phyloP scores from a whole-genome alignment of 352 stramenopile species.

The Pythium brachiatum region DNA sequence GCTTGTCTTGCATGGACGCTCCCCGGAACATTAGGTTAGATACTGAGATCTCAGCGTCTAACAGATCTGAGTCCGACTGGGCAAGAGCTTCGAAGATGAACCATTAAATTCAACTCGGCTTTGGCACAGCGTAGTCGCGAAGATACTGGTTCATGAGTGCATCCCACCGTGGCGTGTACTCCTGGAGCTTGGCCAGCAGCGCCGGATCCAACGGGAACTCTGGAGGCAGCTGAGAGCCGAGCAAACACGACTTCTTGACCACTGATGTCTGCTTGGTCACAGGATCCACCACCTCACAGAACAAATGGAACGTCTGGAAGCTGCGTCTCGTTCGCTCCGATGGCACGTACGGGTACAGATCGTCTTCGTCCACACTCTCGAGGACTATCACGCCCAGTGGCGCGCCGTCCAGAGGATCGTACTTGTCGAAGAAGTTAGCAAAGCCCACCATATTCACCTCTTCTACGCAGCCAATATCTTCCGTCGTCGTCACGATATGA shows the following conservation, averaged over 20 bases:
- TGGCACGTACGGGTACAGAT: slow-evolving; percentile 37
- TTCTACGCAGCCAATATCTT: slow-evolving; percentile 14
- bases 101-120: too few relatives aligned
- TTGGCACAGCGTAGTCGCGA: slow-evolving; percentile 1
- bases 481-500: slow-evolving; percentile 31
- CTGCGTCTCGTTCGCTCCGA: slow-evolving; percentile 23
- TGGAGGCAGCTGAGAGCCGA: background rate
- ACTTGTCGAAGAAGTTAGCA: slow-evolving; percentile 28
- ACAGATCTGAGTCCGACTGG: too few relatives aligned
- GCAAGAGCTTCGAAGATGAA: too few relatives aligned
- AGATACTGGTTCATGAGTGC: slow-evolving; percentile 12
- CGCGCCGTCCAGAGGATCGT: slow-evolving; percentile 8
- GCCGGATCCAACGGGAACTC: background rate
- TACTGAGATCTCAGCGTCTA: too few relatives aligned
- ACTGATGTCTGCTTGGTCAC: background rate
- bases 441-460: slow-evolving; percentile 21
- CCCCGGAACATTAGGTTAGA: too few relatives aligned
- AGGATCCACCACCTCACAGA: background rate
- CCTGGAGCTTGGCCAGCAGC: background rate
- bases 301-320: slow-evolving; percentile 16
- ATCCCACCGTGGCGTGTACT: background rate
- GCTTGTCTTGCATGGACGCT: too few relatives aligned
- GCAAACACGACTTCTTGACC: background rate
- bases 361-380: slow-evolving; percentile 37
- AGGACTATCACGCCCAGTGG: slow-evolving; percentile 28